A percentile compares a stretch with the other conserved stretches of the same genome.
Conservation (phyloP, 345 rosid species). For the Syzygium grande region DNA sequence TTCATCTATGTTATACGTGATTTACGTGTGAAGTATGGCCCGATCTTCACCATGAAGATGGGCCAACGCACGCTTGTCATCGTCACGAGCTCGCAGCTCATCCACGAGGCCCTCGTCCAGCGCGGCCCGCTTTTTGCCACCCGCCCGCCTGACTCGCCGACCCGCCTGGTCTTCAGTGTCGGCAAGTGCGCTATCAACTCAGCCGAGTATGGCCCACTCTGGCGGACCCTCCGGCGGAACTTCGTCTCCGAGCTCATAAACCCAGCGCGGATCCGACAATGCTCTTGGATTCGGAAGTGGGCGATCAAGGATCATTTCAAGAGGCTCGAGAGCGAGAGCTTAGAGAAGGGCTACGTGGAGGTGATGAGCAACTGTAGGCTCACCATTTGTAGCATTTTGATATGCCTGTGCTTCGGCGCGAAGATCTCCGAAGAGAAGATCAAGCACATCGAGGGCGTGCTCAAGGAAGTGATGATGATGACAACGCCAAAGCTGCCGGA, state of each 20-base stretch:
- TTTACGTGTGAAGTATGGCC: conserved; percentile 65
- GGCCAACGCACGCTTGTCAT: conserved; percentile 90
- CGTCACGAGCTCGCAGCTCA: conserved; percentile 64
- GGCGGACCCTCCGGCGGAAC: conserved; percentile 73
- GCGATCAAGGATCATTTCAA: conserved; percentile 64
- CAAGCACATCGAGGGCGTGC: conserved; percentile 50
- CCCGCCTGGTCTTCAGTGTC: conserved; percentile 73
- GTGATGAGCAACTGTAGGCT: conserved; percentile 68
- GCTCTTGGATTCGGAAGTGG: conserved; percentile 85
- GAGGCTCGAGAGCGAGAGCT: conserved; percentile 40
- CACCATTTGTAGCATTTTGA: conserved; percentile 68
- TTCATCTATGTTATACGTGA: conserved; percentile 64
- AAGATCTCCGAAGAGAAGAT: conserved; percentile 59
- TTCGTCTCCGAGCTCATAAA: conserved; percentile 76
- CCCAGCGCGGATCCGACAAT: conserved; percentile 66
- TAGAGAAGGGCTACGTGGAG: conserved; percentile 53
- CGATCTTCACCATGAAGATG: conserved; percentile 92
- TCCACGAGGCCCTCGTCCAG: conserved; percentile 83
- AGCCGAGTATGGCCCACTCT: conserved; percentile 74
- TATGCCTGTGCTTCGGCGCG: conserved; percentile 89
- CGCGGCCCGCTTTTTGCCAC: conserved; percentile 62
- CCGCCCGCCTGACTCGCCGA: conserved; percentile 82
- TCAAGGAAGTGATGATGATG: conserved; percentile 82
- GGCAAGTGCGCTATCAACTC: conserved; percentile 93
- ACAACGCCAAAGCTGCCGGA: conserved; percentile 73